Evolutionary conservation across 352 stramenopile species (phyloP), one percentile per base, ranked within the genome.

Genomic region (Thalassiosira mediterranea): DNA sequence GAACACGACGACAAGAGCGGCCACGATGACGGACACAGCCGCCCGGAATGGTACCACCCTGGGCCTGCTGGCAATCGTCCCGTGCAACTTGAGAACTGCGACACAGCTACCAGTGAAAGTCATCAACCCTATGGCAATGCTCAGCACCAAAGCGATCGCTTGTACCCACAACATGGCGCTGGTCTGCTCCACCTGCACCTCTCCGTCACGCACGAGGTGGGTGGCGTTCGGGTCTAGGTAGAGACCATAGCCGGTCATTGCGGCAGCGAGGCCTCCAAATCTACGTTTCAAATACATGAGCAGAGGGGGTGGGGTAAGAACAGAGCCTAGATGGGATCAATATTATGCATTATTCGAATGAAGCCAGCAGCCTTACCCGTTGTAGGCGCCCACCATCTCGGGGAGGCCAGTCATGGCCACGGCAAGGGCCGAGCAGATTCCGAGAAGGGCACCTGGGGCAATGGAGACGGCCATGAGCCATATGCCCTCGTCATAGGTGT

Each of bases 111-210:
- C 79, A 11, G 79, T 85, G 34, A 87, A 87, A 10, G 79, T 87
- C 75, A 87, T 87, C 42, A 58, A 65, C 19, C 79, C 34, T 5
- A 87, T 87, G 5, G 86, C 46, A 47, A 88, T 75, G 0, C 42
- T 72, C 8, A 86, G 38, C 2, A 80, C 29, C 49, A 86, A 51
- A 37, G 81, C 81, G 66, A 88, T 81, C 3, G 67, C 81, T 56
- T 88, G 81, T 10, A 88, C 81, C 72, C 72, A 86, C 2, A 88
- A 38, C 81, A 88, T 88, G n/a, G 63, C 37, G 23, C 60, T 21
- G 1, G 68, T 82, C 47, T 84, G 72, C 7, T 53, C 19, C n/a
- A 19, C 44, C 25, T 82, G 57, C 4, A 64, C 13, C 17, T 76
- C 31, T 26, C 76, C 76, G 21, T 49, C 48, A 17, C 81, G 71